Conservation (phyloP, 768 basidiomycete species). For the Collybiopsis luxurians region DNA sequence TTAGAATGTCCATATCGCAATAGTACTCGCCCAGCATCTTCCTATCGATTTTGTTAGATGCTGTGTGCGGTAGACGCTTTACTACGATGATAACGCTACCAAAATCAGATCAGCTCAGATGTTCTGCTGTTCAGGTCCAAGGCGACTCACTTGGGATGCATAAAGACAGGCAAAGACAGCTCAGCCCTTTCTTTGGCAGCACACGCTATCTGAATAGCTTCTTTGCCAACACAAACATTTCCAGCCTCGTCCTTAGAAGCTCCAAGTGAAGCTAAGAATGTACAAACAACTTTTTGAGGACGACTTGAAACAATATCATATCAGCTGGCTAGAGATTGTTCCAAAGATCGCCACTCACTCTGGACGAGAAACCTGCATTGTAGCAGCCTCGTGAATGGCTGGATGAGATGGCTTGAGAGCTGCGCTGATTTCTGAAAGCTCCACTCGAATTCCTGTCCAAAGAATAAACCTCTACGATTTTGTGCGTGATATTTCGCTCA, state of each 20-base stretch:
- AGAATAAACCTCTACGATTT: neutral
- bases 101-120: neutral
- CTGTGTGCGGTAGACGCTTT: slow-evolving; percentile 2
- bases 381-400: neutral
- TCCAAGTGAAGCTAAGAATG: slow-evolving; percentile 3
- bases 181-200: slow-evolving; percentile 1
- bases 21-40: slow-evolving; percentile 1
- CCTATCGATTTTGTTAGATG: slow-evolving; percentile 8
- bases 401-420: slow-evolving; percentile 2
- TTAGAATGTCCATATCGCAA: neutral
- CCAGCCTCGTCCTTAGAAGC: neutral
- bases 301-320: neutral
- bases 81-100: slow-evolving; percentile 4
- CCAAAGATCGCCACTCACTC: neutral
- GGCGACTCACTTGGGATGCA: slow-evolving; percentile 8
- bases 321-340: neutral
- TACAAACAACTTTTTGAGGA: slow-evolving; percentile 7
- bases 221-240: slow-evolving; percentile 1
- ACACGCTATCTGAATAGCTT: neutral
- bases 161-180: slow-evolving; percentile 3
- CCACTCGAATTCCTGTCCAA: slow-evolving; percentile 1
- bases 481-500: neutral
- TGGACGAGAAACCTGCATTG: slow-evolving; percentile 6
- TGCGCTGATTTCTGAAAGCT: slow-evolving; percentile 8
- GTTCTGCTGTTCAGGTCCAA: neutral